Base-by-base conservation (phyloP, 257 asterid genomes). In the Nicotiana obtusifolia region DNA sequence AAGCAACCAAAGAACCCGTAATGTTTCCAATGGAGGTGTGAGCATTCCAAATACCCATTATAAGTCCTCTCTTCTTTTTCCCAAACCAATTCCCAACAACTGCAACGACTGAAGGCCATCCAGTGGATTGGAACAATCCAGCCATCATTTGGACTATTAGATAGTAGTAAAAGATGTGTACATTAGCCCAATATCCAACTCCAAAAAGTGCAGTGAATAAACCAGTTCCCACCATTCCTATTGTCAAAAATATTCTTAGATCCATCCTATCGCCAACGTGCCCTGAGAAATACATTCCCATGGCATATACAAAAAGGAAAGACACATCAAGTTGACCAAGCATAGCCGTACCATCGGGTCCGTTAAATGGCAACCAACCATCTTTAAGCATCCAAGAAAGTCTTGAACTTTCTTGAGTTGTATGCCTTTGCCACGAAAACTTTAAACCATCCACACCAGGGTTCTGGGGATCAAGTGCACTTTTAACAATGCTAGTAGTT, bases 51-150 rank as follows among this genome's bases (percentile, higher is more conserved):
- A 96, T 90, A 53, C 99, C 99, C 99, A 96, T 93, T 82, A 96
- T 96, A 68, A 96, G 98, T 14, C 99, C 98, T 54, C 99, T 89
- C 89, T 88, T 94, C 89, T 85, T 94, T 83, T 96, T 94, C 84
- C 99, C 99, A 13, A 94, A 96, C 99, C 99, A 94, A 77, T 96
- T 92, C 0, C 99, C 99, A 2, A 96, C 96, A 17, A 96, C 95
- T 0, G 99, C 98, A 22, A 96, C 99, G 81, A 96, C 99, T 0
- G 99, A 93, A 3, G 99, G 99, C 99, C 99, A 96, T 11, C 99
- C 99, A 0, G 99, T 90, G 28, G 99, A 96, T 64, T 96, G 99
- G 85, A 93, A 94, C 88, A 96, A 85, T 17, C 99, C 99, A 0
- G 99, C 97, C 54, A 94, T 87, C 97, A 96, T 94, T 87, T 96